Conservation (phyloP, 345 rosid species). For the Brassica juncea region DNA sequence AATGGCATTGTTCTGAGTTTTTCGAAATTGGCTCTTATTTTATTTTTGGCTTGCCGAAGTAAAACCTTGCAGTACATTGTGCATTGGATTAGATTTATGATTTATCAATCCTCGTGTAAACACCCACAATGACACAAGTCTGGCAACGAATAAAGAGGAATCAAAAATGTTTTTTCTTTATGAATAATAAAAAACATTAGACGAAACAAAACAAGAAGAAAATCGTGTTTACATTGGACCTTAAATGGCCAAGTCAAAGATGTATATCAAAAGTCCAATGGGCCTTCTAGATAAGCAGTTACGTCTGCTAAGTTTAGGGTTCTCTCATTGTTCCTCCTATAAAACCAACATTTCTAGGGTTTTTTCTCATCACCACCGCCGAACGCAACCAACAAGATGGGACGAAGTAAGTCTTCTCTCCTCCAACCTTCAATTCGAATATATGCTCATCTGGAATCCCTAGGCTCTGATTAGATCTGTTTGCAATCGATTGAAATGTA, state of each 20-base stretch:
- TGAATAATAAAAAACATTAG: too few relatives aligned
- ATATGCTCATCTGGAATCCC: neutral
- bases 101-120: too few relatives aligned
- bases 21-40: too few relatives aligned
- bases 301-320: conserved; percentile 26
- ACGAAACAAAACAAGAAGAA: neutral
- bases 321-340: neutral
- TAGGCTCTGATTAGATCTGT: neutral
- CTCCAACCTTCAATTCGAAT: neutral
- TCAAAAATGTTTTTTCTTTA: too few relatives aligned
- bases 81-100: too few relatives aligned
- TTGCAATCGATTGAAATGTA: neutral
- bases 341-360: conserved; percentile 15
- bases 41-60: too few relatives aligned
- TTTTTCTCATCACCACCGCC: conserved; percentile 5
- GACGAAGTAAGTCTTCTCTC: conserved; percentile 31
- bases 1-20: too few relatives aligned
- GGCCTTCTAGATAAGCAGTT: conserved; percentile 29
- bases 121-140: too few relatives aligned
- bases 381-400: conserved; percentile 5
- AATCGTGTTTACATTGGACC: neutral
- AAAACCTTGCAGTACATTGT: too few relatives aligned
- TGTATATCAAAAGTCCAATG: conserved; percentile 19
- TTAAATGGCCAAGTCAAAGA: conserved; percentile 22
- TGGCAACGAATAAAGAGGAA: too few relatives aligned